Base-by-base conservation (phyloP, 176 grass and related monocot genomes). In the Coix lacrymajobi region DNA sequence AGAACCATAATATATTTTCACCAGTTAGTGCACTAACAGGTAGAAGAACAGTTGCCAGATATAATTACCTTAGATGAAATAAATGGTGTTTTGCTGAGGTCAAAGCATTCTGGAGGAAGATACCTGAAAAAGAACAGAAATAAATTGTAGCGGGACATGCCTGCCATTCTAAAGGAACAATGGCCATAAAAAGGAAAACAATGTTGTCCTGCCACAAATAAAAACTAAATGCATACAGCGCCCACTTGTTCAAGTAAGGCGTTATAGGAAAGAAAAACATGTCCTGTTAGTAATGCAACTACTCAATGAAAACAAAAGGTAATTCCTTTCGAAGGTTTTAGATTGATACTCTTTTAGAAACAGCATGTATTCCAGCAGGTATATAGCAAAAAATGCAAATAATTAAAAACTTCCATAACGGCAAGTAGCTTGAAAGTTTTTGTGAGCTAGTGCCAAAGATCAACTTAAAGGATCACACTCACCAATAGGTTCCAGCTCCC, bases 401-500 rank as follows among this genome's bases (percentile, higher is more conserved):
- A 86, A 17, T 46, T 57, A 82, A 82, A 81, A 66, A 8, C 48
- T 78, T 82, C 56, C 56, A 86, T 12, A 86, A 45, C 34, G 82
- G 46, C 64, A 81, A 20, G 28, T 46, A 37, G 45, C 65, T 33
- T 48, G 14, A 62, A 58, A 69, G 39, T 20, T 77, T 34, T 5
- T 31, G 8, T 3, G 14, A 61, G 10, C 20, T 57, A 37, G 20
- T 62, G 38, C 67, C 80, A 73, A 56, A 70, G 13, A 84, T 85
- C 51, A 85, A 84, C 17, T 63, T 20, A 43, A 87, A 66, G 73
- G 73, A 77, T 63, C 41, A 48, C 11, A 77, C 83, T 92, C 83
- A 99, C 97, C 97, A 99, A 73, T 99, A 99, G 69, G 97, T 99
- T 83, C 97, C 97, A 78, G 93, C 97, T 78, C 97, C 97, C 79